Conservation (phyloP, 768 basidiomycete genomes). For the Hygrophoropsis aurantiaca region DNA sequence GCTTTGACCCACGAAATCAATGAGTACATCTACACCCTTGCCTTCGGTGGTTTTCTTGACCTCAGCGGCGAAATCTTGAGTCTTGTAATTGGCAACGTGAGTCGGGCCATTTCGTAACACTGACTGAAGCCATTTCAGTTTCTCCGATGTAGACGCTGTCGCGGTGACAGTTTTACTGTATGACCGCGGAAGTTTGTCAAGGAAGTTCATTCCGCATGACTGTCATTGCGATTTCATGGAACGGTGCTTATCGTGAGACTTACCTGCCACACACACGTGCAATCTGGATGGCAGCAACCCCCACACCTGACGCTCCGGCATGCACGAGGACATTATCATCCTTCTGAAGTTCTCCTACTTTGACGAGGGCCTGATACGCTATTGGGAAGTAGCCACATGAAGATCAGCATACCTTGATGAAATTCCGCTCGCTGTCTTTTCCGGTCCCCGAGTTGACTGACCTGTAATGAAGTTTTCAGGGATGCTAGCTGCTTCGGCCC, state of each 20-base stretch:
- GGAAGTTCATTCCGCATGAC: no score
- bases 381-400: slow-evolving; percentile 1
- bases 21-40: slow-evolving; percentile 77
- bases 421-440: neutral
- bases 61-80: slow-evolving; percentile 73
- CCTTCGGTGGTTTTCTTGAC: slow-evolving; percentile 66
- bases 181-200: no score
- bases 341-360: slow-evolving; percentile 65
- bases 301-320: slow-evolving; percentile 90
- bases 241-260: slow-evolving; percentile 25
- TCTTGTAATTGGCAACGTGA: slow-evolving; percentile 82
- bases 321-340: slow-evolving; percentile 84
- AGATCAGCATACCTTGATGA: slow-evolving; percentile 7
- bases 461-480: slow-evolving; percentile 91
- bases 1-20: slow-evolving; percentile 80
- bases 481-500: slow-evolving; percentile 83
- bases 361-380: slow-evolving; percentile 66
- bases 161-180: slow-evolving; percentile 69
- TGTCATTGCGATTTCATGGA: neutral
- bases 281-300: slow-evolving; percentile 84
- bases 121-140: slow-evolving; percentile 72
- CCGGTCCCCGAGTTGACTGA: slow-evolving; percentile 24
- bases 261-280: slow-evolving; percentile 75
- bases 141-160: slow-evolving; percentile 83
- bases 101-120: slow-evolving; percentile 67